A percentile compares a stretch with the other conserved stretches of the same genome.
These are phyloP conservation scores for Catenaria anguillulae DNA, from an alignment of 371 early-diverging fungal species.

Conservation along the genomic window DNA sequence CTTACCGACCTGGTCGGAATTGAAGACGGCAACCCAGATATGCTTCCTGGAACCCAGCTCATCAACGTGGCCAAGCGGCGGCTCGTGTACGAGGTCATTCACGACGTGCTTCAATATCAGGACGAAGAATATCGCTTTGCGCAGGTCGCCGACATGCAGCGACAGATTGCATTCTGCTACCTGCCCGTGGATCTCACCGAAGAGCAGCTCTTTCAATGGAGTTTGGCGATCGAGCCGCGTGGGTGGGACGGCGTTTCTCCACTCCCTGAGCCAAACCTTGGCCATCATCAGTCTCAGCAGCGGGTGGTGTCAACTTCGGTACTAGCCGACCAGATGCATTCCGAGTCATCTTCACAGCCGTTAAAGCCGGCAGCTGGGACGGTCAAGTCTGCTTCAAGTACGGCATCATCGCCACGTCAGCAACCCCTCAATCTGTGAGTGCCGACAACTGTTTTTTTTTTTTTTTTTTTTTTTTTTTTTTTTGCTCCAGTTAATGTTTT, in stretches of 20 bases:
- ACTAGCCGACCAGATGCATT: no score
- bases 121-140: conserved; percentile 10
- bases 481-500: no score
- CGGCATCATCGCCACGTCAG: no score
- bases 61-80: conserved; percentile 23
- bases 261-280: no score
- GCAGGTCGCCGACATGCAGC: conserved; percentile 5
- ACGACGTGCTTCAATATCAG: conserved; percentile 16
- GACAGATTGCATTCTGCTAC: neutral
- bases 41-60: conserved; percentile 9
- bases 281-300: no score
- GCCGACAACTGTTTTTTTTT: no score
- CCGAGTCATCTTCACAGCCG: no score
- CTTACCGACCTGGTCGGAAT: conserved; percentile 16
- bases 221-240: conserved; percentile 6
- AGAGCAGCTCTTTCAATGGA: neutral
- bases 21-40: conserved; percentile 25
- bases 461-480: no score
- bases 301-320: no score
- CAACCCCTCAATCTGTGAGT: no score
- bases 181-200: neutral
- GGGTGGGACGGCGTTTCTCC: neutral
- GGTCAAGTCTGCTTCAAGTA: no score
- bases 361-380: no score
- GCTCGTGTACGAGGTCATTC: conserved; percentile 17